These are phyloP conservation scores for Paraphaeosphaeria minitans DNA, from an alignment of 2,329 filamentous ascomycete genomes.

Conservation along the genomic window DNA sequence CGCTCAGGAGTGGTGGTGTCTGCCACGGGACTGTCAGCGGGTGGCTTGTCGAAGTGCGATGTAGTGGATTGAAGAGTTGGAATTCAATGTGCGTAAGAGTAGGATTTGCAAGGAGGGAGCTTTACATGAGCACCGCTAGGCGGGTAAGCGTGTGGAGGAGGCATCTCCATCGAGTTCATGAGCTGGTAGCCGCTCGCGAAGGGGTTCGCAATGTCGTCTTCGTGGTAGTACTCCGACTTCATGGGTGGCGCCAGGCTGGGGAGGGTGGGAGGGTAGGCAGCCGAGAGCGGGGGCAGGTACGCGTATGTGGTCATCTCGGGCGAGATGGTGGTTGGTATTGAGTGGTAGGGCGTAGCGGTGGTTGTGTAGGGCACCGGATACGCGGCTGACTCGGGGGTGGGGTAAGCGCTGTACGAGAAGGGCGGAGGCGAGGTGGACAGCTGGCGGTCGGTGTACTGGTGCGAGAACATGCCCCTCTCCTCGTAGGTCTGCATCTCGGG, in stretches of 20 bases:
- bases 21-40: constrained; percentile 51
- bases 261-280: constrained; percentile 60
- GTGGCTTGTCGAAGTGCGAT: constrained; percentile 36
- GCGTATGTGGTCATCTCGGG: constrained; percentile 56
- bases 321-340: constrained; percentile 44
- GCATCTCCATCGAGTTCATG: constrained; percentile 64
- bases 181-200: constrained; percentile 73
- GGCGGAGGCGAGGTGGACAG: constrained; percentile 74
- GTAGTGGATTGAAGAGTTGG: constrained; percentile 31
- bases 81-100: constrained; percentile 40
- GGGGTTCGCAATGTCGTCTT: constrained; percentile 63
- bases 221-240: constrained; percentile 68
- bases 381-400: constrained; percentile 67
- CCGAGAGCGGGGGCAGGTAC: constrained; percentile 58
- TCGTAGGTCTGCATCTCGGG: constrained; percentile 57
- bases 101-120: constrained; percentile 53
- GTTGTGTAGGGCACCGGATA: constrained; percentile 61
- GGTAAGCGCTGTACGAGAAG: constrained; percentile 70
- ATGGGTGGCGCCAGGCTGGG: constrained; percentile 65
- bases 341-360: constrained; percentile 42
- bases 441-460: constrained; percentile 70
- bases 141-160: constrained; percentile 66
- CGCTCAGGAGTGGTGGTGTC: constrained; percentile 74
- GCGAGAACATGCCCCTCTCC: constrained; percentile 67
- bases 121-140: constrained; percentile 77